Conservation (phyloP, 1,284 basidiomycete genomes). For the Boletus subluridellus region DNA sequence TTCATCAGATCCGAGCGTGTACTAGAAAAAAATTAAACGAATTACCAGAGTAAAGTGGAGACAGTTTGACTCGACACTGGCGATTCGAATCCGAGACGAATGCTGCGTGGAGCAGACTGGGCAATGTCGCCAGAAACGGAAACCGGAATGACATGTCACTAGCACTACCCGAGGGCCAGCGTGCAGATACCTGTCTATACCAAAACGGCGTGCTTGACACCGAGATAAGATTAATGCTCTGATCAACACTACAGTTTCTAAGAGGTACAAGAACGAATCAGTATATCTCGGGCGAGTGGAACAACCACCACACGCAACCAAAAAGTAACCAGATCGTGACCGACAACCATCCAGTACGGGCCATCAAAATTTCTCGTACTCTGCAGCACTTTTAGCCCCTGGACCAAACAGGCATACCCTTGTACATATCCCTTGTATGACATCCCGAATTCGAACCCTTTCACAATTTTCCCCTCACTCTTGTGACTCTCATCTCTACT, state of each 20-base stretch:
- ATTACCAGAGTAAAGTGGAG: constrained; percentile 27
- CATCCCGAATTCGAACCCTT: background rate
- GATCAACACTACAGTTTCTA: background rate
- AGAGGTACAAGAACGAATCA: constrained; percentile 10
- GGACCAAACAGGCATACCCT: background rate
- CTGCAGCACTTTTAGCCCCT: no score
- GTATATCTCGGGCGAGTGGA: background rate
- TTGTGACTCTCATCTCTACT: background rate
- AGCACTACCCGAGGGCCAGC: no score
- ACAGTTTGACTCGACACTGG: constrained; percentile 26
- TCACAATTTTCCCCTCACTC: background rate
- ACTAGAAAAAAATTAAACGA: background rate
- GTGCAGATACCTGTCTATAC: background rate
- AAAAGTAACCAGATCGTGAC: constrained; percentile 9
- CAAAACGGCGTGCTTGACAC: background rate
- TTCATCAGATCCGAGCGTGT: background rate
- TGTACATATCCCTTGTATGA: no score
- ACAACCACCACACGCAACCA: constrained; percentile 7
- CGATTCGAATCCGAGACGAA: constrained; percentile 7
- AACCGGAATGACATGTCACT: constrained; percentile 9
- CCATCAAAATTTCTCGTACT: no score
- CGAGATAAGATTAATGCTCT: no score
- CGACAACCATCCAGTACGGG: no score
- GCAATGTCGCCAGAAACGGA: constrained; percentile 15
- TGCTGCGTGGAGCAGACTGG: background rate